A percentile compares a stretch with the other conserved stretches of the same genome.
phyloP scores from a whole-genome alignment of 2,329 filamentous ascomycete genomes.

The Alternaria gansuensis region DNA sequence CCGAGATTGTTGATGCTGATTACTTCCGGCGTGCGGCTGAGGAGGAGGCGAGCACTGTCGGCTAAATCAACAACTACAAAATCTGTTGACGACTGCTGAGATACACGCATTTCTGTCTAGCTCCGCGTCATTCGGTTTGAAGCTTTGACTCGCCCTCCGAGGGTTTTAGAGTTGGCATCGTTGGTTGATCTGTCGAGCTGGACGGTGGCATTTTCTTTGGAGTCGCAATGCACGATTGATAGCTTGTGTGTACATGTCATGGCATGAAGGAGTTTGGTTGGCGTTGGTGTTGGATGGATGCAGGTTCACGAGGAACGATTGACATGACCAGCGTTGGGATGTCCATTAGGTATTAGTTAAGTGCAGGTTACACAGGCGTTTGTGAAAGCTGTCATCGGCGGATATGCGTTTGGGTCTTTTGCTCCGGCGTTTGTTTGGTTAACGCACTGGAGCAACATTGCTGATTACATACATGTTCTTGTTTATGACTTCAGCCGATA shows the following conservation, averaged over 20 bases:
- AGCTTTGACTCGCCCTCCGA: constrained; percentile 22
- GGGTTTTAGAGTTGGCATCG: constrained; percentile 26
- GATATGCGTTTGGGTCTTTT: background rate
- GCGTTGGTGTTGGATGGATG: background rate
- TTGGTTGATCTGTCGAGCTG: constrained; percentile 11
- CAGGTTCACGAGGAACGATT: background rate
- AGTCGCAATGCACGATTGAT: background rate
- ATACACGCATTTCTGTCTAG: constrained; percentile 1
- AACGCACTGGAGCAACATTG: constrained; percentile 4
- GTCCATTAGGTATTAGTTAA: background rate
- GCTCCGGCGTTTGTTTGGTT: background rate
- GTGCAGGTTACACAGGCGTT: background rate
- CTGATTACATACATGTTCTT: constrained; percentile 7
- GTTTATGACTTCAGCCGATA: constrained; percentile 4
- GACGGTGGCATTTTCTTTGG: background rate
- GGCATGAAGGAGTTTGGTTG: constrained; percentile 5
- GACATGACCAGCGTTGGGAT: background rate
- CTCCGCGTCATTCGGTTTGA: constrained; percentile 18
- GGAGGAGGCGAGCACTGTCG: constrained; percentile 52
- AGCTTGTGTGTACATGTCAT: background rate
- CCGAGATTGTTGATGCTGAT: constrained; percentile 41
- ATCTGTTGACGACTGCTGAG: background rate
- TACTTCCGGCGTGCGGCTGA: constrained; percentile 51
- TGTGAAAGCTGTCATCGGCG: background rate
- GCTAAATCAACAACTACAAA: constrained; percentile 17